Evolutionary conservation across 202 grass and related monocot genomes (phyloP).

Genomic region (Dendrocalamus latiflorus): DNA sequence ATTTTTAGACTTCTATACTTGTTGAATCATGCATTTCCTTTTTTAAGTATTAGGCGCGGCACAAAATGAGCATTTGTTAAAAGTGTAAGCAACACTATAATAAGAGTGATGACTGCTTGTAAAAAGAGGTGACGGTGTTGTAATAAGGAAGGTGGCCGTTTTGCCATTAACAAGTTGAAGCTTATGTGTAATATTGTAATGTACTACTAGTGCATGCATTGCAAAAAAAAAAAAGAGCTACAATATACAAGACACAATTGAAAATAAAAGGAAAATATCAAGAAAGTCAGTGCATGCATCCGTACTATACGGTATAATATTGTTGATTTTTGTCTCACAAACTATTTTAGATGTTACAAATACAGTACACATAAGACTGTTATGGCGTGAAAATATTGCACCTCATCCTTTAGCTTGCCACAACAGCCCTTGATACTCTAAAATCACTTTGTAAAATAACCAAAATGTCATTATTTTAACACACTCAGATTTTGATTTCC

Average conservation of each 20-base stretch:
- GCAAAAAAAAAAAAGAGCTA: neutral
- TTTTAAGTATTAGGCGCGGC: neutral
- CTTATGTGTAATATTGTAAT: neutral
- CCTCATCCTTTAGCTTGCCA: no score
- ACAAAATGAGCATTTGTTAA: neutral
- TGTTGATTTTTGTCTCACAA: no score
- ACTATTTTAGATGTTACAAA: no score
- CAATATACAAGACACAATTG: neutral
- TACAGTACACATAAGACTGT: no score
- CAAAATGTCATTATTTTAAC: no score
- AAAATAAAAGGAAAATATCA: neutral
- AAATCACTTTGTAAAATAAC: no score
- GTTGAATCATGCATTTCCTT: neutral
- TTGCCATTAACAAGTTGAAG: neutral
- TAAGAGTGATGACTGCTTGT: neutral
- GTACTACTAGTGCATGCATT: neutral
- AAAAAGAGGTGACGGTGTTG: fast-evolving
- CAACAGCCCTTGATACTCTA: no score
- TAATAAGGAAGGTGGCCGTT: neutral
- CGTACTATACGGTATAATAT: no score
- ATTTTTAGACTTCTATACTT: neutral
- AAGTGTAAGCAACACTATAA: neutral
- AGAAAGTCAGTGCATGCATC: no score
- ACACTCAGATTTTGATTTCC: no score
- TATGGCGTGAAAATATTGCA: no score